A percentile compares a stretch with the other conserved stretches of the same genome.
Evolutionary conservation across 176 grass and related monocot species (phyloP).

Genomic region (Panicum miliaceum): DNA sequence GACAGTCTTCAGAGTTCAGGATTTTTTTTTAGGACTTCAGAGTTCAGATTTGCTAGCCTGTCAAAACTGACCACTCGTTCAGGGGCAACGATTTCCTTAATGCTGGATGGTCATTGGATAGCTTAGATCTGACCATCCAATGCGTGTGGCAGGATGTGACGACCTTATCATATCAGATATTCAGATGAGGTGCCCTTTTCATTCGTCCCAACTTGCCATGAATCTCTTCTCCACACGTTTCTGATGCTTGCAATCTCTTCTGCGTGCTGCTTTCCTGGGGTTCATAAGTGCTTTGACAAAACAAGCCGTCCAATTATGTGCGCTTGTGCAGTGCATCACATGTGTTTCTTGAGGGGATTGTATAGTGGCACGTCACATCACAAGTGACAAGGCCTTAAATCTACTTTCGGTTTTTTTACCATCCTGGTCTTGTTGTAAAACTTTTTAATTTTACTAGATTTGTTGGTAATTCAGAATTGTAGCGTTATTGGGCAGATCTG

Average conservation of each 20-base stretch:
- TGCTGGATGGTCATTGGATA: neutral
- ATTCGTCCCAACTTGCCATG: neutral
- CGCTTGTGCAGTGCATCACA: neutral
- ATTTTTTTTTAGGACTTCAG: neutral
- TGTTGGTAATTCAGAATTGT: neutral
- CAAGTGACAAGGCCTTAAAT: neutral
- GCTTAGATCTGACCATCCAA: slow-evolving; percentile 30
- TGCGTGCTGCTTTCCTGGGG: neutral
- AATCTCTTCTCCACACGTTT: neutral
- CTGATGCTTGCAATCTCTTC: neutral
- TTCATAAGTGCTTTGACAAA: slow-evolving; percentile 7
- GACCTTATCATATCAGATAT: neutral
- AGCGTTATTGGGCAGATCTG: slow-evolving; percentile 10
- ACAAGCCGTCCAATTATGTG: neutral
- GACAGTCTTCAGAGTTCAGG: neutral
- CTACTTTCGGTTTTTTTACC: neutral
- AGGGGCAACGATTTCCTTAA: neutral
- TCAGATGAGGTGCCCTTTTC: neutral
- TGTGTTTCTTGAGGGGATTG: neutral
- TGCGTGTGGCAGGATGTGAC: slow-evolving; percentile 16
- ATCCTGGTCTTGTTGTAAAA: neutral
- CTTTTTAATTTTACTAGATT: neutral
- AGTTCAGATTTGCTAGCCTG: neutral
- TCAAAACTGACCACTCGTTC: neutral
- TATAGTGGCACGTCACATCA: slow-evolving; percentile 14